Percentiles rank a stretch among this genome's conserved stretches.
These are phyloP conservation scores for Stylonectria norvegica DNA, from an alignment of 2,329 filamentous ascomycete species.

Conservation along the genomic window DNA sequence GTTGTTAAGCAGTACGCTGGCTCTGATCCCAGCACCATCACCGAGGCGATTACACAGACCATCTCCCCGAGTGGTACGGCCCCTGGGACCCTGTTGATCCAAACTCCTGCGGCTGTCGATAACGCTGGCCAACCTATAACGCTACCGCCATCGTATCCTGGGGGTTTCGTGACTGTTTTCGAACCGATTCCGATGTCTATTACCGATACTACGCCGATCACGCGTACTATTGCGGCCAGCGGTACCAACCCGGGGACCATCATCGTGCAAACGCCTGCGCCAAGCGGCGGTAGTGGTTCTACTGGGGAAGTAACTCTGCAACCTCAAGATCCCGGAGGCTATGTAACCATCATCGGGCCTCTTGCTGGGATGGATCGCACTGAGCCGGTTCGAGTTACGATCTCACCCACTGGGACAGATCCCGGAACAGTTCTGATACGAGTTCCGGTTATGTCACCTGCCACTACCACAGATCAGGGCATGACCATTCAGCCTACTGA, in stretches of 20 bases:
- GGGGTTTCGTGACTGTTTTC: too few relatives aligned
- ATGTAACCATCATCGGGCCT: slow-evolving; percentile 18
- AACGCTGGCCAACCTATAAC: background rate
- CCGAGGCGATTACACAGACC: background rate
- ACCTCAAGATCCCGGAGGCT: slow-evolving; percentile 8
- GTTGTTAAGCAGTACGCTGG: background rate
- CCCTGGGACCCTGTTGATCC: background rate
- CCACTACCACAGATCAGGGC: background rate
- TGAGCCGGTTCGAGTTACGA: slow-evolving; percentile 8
- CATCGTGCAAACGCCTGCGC: slow-evolving; percentile 20
- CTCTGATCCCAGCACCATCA: background rate
- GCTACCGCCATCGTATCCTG: background rate
- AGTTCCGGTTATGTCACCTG: slow-evolving; percentile 3
- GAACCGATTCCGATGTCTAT: too few relatives aligned
- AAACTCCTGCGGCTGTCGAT: background rate
- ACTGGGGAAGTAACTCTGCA: slow-evolving; percentile 8
- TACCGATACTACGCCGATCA: slow-evolving; percentile 15
- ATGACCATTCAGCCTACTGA: slow-evolving; percentile 11
- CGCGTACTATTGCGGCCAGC: slow-evolving; percentile 11
- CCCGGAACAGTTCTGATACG: slow-evolving; percentile 20
- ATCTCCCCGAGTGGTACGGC: background rate
- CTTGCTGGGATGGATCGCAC: slow-evolving; percentile 2
- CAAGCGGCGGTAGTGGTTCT: background rate
- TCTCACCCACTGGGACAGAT: slow-evolving; percentile 15
- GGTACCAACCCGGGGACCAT: slow-evolving; percentile 12